A percentile compares a stretch with the other conserved stretches of the same genome.
Evolutionary conservation across 345 rosid species (phyloP).

Genomic region (Arabidopsis suecica): DNA sequence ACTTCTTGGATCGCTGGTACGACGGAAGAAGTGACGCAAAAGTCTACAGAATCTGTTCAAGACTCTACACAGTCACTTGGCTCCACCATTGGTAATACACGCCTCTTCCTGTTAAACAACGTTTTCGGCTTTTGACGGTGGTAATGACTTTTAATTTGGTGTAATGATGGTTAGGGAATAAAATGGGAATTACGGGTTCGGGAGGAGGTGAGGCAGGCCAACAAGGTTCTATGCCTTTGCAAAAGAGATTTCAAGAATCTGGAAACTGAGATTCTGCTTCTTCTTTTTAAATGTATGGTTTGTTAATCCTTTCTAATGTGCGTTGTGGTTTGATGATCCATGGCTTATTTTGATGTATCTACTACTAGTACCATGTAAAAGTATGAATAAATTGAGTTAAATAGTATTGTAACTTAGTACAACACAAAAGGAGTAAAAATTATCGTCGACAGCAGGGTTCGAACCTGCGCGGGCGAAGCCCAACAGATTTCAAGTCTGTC

Average conservation of each 20-base stretch:
- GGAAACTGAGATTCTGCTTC: constrained; percentile 41
- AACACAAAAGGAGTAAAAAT: too few species aligned
- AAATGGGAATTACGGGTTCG: constrained; percentile 37
- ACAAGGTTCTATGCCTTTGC: constrained; percentile 27
- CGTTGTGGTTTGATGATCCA: constrained; percentile 4
- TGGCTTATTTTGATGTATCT: constrained; percentile 9
- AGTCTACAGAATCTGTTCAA: constrained; percentile 43
- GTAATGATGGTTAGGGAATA: constrained; percentile 31
- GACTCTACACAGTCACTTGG: constrained; percentile 44
- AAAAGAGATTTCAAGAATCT: constrained; percentile 47
- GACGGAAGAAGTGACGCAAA: constrained; percentile 39
- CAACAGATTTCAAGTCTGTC: constrained; percentile 97
- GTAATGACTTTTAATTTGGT: constrained; percentile 8
- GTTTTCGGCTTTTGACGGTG: background rate
- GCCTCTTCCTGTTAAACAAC: background rate
- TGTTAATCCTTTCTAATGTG: constrained; percentile 2
- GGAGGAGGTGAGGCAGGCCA: constrained; percentile 30
- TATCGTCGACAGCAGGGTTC: constrained; percentile 85
- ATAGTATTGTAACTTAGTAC: background rate
- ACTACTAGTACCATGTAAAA: background rate
- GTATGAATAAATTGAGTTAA: background rate
- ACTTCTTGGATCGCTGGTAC: constrained; percentile 62
- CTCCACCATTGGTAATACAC: constrained; percentile 42
- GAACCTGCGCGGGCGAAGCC: constrained; percentile 87
- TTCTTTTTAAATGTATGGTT: background rate